These are phyloP conservation scores for Crithidia thermophila DNA, from an alignment of 208 protist species.

Conservation along the genomic window DNA sequence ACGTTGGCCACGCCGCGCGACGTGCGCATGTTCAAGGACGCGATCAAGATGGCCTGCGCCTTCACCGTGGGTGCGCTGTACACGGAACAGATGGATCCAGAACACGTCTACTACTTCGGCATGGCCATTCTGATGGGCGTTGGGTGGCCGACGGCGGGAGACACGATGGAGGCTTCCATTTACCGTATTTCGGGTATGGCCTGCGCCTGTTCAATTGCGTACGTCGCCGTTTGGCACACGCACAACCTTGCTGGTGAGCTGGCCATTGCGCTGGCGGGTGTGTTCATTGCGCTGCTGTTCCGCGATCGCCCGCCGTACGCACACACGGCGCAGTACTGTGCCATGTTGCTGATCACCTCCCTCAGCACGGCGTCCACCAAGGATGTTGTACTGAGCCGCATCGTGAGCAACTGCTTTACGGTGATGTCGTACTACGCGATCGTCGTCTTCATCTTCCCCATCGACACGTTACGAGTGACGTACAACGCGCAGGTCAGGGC, in stretches of 20 bases:
- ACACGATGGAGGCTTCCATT: slow-evolving; percentile 55
- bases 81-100: slow-evolving; percentile 45
- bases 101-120: slow-evolving; percentile 65
- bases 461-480: slow-evolving; percentile 48
- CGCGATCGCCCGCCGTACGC: slow-evolving; percentile 35
- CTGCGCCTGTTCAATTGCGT: slow-evolving; percentile 48
- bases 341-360: slow-evolving; percentile 39
- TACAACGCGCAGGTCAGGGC: slow-evolving; percentile 39
- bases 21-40: slow-evolving; percentile 73
- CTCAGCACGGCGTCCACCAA: slow-evolving; percentile 33
- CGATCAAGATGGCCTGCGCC: slow-evolving; percentile 47
- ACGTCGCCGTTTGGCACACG: slow-evolving; percentile 40
- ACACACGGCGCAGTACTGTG: slow-evolving; percentile 46
- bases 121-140: slow-evolving; percentile 75
- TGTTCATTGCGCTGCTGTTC: slow-evolving; percentile 50
- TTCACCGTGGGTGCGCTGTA: slow-evolving; percentile 48
- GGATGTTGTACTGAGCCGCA: slow-evolving; percentile 36
- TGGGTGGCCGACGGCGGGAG: slow-evolving; percentile 47
- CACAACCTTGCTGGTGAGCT: slow-evolving; percentile 28
- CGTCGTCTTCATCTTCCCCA: slow-evolving; percentile 67
- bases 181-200: slow-evolving; percentile 60
- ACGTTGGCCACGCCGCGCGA: slow-evolving; percentile 64
- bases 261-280: slow-evolving; percentile 29
- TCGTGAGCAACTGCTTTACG: slow-evolving; percentile 54
- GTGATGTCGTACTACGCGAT: slow-evolving; percentile 74